Evolutionary conservation across 805 yeast species (phyloP).

Genomic region (Cyberlindnera nakhonratchasimensis): DNA sequence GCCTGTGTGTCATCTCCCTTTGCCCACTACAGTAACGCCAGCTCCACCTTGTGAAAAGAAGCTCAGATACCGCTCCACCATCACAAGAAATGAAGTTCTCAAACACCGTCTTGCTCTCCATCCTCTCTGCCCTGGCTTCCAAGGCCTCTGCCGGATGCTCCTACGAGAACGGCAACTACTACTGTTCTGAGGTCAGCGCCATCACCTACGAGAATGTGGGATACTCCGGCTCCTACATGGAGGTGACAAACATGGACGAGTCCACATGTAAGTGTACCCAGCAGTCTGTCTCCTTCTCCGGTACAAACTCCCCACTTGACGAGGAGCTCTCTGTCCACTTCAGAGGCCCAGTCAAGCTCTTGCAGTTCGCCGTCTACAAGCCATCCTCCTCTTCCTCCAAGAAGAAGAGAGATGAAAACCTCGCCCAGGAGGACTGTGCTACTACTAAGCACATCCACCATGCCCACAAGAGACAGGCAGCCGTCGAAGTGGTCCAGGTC

Average conservation of each 20-base stretch:
- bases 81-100: conserved; percentile 25
- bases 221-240: conserved; percentile 76
- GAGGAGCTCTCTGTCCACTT: conserved; percentile 87
- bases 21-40: neutral
- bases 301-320: conserved; percentile 73
- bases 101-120: conserved; percentile 21
- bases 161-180: conserved; percentile 70
- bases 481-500: conserved; percentile 63
- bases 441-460: conserved; percentile 41
- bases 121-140: conserved; percentile 20
- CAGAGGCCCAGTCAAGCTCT: conserved; percentile 81
- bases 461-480: conserved; percentile 55
- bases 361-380: conserved; percentile 87
- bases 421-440: conserved; percentile 25
- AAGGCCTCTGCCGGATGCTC: conserved; percentile 36
- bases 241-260: conserved; percentile 77
- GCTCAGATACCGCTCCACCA: no score
- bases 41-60: no score
- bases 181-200: conserved; percentile 70
- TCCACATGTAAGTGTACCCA: conserved; percentile 68
- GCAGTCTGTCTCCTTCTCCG: conserved; percentile 54
- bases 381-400: conserved; percentile 46
- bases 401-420: conserved; percentile 40
- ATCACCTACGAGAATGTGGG: conserved; percentile 73
- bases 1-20: neutral